phyloP scores from a whole-genome alignment of 805 yeast genomes.

The Candida manassasensis region DNA sequence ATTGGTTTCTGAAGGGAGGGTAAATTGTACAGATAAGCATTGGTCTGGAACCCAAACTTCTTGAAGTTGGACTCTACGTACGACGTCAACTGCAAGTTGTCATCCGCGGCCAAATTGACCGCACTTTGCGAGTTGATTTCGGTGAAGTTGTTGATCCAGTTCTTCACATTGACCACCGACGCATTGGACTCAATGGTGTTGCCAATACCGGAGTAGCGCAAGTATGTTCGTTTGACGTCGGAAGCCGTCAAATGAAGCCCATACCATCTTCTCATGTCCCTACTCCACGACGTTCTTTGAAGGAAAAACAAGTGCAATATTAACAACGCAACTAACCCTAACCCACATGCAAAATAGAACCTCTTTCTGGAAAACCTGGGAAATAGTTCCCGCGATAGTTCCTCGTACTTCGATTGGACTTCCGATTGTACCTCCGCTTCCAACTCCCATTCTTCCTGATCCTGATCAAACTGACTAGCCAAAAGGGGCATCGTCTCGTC shows the following conservation, averaged over 20 bases:
- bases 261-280: slow-evolving; percentile 77
- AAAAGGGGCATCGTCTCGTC: slow-evolving; percentile 2
- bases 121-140: slow-evolving; percentile 16
- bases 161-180: slow-evolving; percentile 22
- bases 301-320: slow-evolving; percentile 66
- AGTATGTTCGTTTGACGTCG: slow-evolving; percentile 63
- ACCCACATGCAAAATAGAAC: slow-evolving; percentile 42
- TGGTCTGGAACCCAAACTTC: slow-evolving; percentile 22
- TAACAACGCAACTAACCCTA: slow-evolving; percentile 49
- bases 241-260: slow-evolving; percentile 58
- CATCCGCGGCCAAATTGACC: slow-evolving; percentile 21
- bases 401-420: slow-evolving; percentile 2
- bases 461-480: background rate
- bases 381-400: slow-evolving; percentile 1
- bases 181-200: slow-evolving; percentile 12
- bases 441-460: slow-evolving; percentile 1
- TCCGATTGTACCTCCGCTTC: slow-evolving; percentile 3
- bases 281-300: slow-evolving; percentile 76
- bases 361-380: slow-evolving; percentile 23
- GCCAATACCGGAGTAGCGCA: slow-evolving; percentile 31
- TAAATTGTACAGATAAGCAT: slow-evolving; percentile 11
- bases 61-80: slow-evolving; percentile 25
- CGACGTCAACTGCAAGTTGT: slow-evolving; percentile 19
- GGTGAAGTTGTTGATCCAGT: slow-evolving; percentile 27
- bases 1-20: slow-evolving; percentile 19